Evolutionary conservation across 306 rosid species (phyloP).

Genomic region (Prunus padus): DNA sequence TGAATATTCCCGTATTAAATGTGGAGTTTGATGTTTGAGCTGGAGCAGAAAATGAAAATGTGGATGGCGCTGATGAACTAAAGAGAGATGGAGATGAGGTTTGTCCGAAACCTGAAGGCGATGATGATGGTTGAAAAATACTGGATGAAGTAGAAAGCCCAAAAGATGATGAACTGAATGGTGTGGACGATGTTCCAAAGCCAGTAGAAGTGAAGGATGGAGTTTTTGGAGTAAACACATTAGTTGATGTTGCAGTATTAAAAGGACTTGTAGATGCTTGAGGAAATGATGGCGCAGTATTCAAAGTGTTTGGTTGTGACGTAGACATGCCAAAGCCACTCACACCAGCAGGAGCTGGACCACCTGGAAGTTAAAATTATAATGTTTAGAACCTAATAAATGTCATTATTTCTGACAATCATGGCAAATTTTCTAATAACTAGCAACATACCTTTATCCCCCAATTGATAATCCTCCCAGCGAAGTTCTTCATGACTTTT

Average conservation of each 20-base stretch:
- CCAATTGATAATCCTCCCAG: slow-evolving; percentile 96
- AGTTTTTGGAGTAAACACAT: slow-evolving; percentile 62
- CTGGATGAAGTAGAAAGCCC: slow-evolving; percentile 48
- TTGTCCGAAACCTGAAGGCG: slow-evolving; percentile 35
- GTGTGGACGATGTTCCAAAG: slow-evolving; percentile 52
- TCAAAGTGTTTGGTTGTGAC: slow-evolving; percentile 53
- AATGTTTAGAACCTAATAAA: background rate
- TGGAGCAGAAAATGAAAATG: slow-evolving; percentile 50
- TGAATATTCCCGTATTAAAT: slow-evolving; percentile 55
- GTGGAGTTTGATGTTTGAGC: slow-evolving; percentile 48
- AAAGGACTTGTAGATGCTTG: slow-evolving; percentile 71
- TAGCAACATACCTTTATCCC: slow-evolving; percentile 66
- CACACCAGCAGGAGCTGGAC: slow-evolving; percentile 62
- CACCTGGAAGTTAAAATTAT: slow-evolving; percentile 50
- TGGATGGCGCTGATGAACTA: slow-evolving; percentile 35
- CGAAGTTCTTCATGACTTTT: slow-evolving; percentile 95
- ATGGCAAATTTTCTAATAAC: background rate
- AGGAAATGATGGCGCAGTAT: slow-evolving; percentile 50
- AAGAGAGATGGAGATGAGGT: slow-evolving; percentile 54
- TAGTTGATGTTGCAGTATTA: slow-evolving; percentile 48
- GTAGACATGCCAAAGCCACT: slow-evolving; percentile 53
- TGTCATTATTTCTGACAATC: background rate
- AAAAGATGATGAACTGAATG: slow-evolving; percentile 64
- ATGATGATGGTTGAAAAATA: slow-evolving; percentile 39
- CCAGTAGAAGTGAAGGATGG: slow-evolving; percentile 48